Evolutionary conservation across 257 asterid species (phyloP), one percentile per base, ranked within the genome.

Genomic region (Parsonsia alboflavescens): DNA sequence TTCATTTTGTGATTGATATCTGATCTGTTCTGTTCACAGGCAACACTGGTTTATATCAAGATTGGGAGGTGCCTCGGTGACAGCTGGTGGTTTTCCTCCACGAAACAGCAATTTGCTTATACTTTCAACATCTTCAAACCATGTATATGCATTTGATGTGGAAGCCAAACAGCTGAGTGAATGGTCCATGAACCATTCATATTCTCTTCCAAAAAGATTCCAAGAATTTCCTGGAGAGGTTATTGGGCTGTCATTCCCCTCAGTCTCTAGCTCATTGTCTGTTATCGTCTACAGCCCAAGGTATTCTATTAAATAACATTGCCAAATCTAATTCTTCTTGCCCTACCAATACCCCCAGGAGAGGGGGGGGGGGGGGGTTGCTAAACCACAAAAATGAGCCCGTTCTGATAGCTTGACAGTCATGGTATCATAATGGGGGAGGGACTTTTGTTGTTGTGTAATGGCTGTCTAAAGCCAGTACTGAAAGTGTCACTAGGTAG

Each of bases 201-300:
- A 84, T 82, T 84, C 91, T 63, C 85, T 95, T 77, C 98, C 99
- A 13, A 88, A 84, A 82, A 86, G 92, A 80, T 95, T 86, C 76
- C 98, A 88, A 82, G 99, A 95, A 80, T 93, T 95, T 88, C 98
- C 99, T 54, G 99, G 99, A 71, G 99, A 90, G 84, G 99, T 95
- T 59, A 91, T 90, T 59, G 99, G 99, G 63, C 88, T 95, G 61
- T 88, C 99, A 7, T 95, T 95, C 84, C 92, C 82, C 16, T 97
- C 96, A 59, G 86, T 93, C 63, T 68, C 89, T 76, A 73, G 77
- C 71, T 87, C 97, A n/a, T 89, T 96, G 70, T 84, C 98, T 3
- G 98, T 90, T 67, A 76, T 89, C 50, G 88, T 89, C 84, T 95
- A 93, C 77, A 93, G 97, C 81, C 90, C 99, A 83, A 91, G 98